phyloP scores from a whole-genome alignment of 2,329 filamentous ascomycete genomes.

The Aspergillus sp. region DNA sequence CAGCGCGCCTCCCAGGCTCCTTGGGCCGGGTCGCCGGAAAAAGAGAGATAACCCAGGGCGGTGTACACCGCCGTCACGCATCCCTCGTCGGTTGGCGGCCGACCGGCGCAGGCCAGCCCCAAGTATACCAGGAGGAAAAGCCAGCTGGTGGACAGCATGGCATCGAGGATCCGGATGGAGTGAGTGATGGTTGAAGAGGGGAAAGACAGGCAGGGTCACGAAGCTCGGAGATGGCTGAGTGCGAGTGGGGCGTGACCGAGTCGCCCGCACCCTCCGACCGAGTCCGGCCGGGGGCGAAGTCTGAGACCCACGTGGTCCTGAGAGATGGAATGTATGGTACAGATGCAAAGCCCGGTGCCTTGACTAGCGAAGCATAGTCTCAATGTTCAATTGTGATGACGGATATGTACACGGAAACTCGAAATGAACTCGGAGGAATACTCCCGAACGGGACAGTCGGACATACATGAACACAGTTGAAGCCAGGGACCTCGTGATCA shows the following conservation, averaged over 20 bases:
- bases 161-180: neutral
- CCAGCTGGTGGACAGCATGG: conserved; percentile 24
- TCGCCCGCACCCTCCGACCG: neutral
- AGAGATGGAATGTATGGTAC: neutral
- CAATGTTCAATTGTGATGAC: neutral
- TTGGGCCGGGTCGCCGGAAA: conserved; percentile 24
- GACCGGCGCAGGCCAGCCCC: conserved; percentile 10
- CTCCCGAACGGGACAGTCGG: neutral
- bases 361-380: neutral
- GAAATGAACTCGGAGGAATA: neutral
- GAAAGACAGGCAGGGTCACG: neutral
- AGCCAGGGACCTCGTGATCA: neutral
- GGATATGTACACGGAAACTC: neutral
- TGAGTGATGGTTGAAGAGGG: neutral
- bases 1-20: conserved; percentile 31
- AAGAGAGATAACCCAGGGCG: conserved; percentile 36
- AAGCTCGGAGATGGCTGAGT: neutral
- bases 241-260: conserved; percentile 8
- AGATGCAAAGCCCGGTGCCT: neutral
- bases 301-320: neutral
- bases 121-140: conserved; percentile 18
- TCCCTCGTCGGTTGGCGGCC: conserved; percentile 26
- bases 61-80: conserved; percentile 37
- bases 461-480: neutral
- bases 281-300: neutral